A percentile compares a stretch with the other conserved stretches of the same genome.
phyloP scores from a whole-genome alignment of 305 asterid species.

The Nicotiana rustica region DNA sequence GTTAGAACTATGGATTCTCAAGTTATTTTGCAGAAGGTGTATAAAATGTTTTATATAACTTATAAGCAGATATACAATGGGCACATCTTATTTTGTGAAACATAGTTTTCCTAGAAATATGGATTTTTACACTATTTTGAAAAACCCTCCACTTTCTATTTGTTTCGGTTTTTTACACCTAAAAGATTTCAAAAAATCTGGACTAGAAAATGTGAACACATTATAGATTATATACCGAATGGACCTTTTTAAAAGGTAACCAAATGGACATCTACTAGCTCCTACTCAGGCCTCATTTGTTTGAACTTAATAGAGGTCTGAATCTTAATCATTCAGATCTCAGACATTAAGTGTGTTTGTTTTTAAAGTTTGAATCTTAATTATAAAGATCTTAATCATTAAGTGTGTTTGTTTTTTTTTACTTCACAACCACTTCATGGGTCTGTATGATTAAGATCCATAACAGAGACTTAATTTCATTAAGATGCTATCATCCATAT shows the following conservation, averaged over 20 bases:
- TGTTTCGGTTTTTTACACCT: neutral
- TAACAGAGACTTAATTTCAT: too few relatives aligned
- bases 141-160: neutral
- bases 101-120: neutral
- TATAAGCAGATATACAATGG: neutral
- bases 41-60: neutral
- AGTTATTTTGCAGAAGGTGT: neutral
- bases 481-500: too few relatives aligned
- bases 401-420: too few relatives aligned
- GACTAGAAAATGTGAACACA: neutral
- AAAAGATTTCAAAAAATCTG: neutral
- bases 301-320: too few relatives aligned
- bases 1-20: neutral
- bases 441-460: too few relatives aligned
- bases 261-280: constrained; percentile 2
- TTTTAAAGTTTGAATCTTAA: too few relatives aligned
- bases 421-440: too few relatives aligned
- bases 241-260: neutral
- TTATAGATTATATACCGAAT: neutral
- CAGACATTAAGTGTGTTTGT: too few relatives aligned
- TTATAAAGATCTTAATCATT: too few relatives aligned
- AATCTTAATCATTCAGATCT: too few relatives aligned
- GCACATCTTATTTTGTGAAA: neutral
- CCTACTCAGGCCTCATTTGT: neutral
- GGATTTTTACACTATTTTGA: too few relatives aligned